These are phyloP conservation scores for Phaeosphaeria sp. DNA, from an alignment of 2,329 filamentous ascomycete genomes.

Conservation along the genomic window DNA sequence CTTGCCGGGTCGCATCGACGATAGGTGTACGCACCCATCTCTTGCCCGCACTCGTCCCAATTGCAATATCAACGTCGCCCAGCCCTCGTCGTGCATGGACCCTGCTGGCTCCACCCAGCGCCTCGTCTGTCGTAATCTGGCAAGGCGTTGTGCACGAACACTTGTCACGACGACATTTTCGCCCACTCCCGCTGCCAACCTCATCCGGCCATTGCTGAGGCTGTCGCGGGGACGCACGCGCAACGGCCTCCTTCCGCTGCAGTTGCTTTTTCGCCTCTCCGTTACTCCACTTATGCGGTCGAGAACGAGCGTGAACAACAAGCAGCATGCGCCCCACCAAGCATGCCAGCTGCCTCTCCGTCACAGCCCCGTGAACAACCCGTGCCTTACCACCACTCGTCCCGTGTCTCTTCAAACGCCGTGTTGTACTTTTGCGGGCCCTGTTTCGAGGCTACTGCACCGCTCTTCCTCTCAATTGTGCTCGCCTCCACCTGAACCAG, in stretches of 20 bases:
- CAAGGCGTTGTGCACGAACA: slow-evolving; percentile 30
- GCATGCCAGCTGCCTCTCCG: background rate
- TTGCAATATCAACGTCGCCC: background rate
- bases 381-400: slow-evolving; percentile 25
- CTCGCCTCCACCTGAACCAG: slow-evolving; percentile 5
- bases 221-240: slow-evolving; percentile 2
- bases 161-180: slow-evolving; percentile 33
- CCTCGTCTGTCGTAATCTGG: slow-evolving; percentile 1
- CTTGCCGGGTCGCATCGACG: background rate
- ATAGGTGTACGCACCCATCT: background rate
- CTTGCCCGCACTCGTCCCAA: background rate
- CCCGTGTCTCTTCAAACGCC: slow-evolving; percentile 14
- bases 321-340: background rate
- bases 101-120: slow-evolving; percentile 18
- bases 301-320: slow-evolving; percentile 20
- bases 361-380: background rate
- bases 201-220: slow-evolving; percentile 8
- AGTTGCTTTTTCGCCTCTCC: slow-evolving; percentile 17
- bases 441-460: slow-evolving; percentile 23
- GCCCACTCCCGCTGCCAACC: slow-evolving; percentile 22
- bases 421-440: slow-evolving; percentile 25
- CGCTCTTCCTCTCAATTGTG: slow-evolving; percentile 3
- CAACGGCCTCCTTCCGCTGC: slow-evolving; percentile 6
- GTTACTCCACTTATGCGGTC: slow-evolving; percentile 22
- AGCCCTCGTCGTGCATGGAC: slow-evolving; percentile 11